Base-by-base conservation (phyloP, 495 filamentous ascomycete genomes). In the Lichenothelia convexa region DNA sequence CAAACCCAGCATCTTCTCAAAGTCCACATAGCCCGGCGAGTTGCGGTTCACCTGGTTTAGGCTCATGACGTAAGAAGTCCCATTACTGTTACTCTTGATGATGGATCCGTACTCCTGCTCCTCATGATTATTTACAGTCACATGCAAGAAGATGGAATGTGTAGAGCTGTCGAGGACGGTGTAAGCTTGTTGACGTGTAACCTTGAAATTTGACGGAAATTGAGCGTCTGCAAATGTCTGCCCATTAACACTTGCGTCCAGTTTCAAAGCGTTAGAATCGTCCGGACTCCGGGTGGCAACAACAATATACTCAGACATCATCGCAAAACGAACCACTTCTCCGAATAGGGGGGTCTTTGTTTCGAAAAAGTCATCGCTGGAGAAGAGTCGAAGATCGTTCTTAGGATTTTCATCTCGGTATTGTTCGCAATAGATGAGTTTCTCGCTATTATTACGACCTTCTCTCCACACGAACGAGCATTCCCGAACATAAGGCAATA, bases 21-120 rank as follows among this genome's bases (percentile, higher is more conserved):
- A 99, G 54, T 99, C 89, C 26, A 89, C 84, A 51, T 76, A 93
- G 29, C 78, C 85, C 0, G 35, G 43, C 3, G 63, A 56, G 45
- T 92, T 71, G 37, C 78, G 67, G 54, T 93, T 93, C 45, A 94
- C 79, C 0, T 65, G 68, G 32, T 67, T 58, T 6, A 87, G 59
- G 54, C 78, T 86, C 34, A 86, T 59, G 16, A 91, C 80, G 45
- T 94, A 99, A 2, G 78, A 86, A 0, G 89, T 95, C 24, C 89
- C 89, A 50, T 95, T 95, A 47, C 81, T 93, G 58, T 99, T 99
- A 46, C 83, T 92, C 67, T 95, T 95, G 49, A 99, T 67, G 35
- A 99, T 75, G 18, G 73, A 72, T n/a, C 89, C 89, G 43, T 78
- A 83, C 36, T 74, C 70, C 22, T 64, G 67, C 3, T 65, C 73